Percentiles rank a stretch among this genome's conserved stretches.
Conservation (phyloP, 2,329 filamentous ascomycete species). For the Scedosporium apiospermum region DNA sequence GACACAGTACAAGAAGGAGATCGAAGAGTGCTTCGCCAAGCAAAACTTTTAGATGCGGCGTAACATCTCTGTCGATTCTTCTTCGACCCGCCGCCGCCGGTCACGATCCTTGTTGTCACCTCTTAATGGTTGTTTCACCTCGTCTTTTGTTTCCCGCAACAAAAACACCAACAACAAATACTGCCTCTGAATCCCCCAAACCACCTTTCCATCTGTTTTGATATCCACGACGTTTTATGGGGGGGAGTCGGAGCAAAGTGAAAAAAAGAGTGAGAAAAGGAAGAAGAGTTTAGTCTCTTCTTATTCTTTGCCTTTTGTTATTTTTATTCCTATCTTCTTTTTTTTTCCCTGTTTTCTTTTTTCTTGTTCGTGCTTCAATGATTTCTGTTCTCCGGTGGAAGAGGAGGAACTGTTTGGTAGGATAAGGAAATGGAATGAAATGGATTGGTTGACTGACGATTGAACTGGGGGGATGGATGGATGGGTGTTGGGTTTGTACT, state of each 20-base stretch:
- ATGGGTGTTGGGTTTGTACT: background rate
- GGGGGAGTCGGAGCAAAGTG: background rate
- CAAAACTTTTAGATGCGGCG: background rate
- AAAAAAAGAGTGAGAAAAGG: background rate
- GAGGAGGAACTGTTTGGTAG: background rate
- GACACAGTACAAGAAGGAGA: constrained; percentile 41
- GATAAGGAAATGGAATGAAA: background rate
- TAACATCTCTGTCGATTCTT: too few species aligned
- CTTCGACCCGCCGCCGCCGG: too few species aligned
- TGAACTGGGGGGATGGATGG: background rate
- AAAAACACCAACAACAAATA: too few species aligned
- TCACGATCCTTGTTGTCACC: too few species aligned
- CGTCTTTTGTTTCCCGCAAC: too few species aligned
- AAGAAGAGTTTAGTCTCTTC: background rate
- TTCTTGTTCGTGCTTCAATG: background rate
- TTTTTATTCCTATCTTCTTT: background rate
- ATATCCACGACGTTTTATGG: background rate
- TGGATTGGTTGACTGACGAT: background rate
- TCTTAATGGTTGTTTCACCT: too few species aligned
- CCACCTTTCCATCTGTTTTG: background rate
- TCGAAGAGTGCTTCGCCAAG: constrained; percentile 26
- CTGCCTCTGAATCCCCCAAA: too few species aligned
- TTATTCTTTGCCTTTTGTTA: background rate
- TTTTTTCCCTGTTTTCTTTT: background rate
- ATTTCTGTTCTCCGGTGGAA: background rate